phyloP scores from a whole-genome alignment of 2,329 filamentous ascomycete genomes.

The Cladosporium halotolerans region DNA sequence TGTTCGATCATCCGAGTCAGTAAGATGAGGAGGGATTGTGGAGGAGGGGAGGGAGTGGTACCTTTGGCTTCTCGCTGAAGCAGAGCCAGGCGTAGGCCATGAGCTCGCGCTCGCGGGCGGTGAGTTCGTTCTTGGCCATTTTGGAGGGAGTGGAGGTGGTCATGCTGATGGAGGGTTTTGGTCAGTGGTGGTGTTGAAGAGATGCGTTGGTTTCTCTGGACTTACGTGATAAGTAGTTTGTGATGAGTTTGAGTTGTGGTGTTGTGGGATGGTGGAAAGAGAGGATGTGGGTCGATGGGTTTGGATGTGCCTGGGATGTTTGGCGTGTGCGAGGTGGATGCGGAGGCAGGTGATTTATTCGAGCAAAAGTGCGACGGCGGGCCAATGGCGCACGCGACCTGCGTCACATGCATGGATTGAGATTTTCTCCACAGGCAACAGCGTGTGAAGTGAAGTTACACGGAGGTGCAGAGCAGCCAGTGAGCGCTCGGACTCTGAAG shows the following conservation, averaged over 20 bases:
- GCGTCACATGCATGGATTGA: not conserved
- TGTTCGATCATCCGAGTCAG: no score
- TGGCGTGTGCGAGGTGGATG: not conserved
- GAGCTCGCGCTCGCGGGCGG: slow-evolving; percentile 21
- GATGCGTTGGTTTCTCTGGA: no score
- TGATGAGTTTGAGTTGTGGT: not conserved
- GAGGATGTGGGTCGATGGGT: not conserved
- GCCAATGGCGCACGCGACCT: no score
- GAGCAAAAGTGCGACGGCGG: no score
- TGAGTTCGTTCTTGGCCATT: slow-evolving; percentile 15
- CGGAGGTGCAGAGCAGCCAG: not conserved
- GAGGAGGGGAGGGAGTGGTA: no score
- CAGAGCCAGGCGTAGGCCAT: slow-evolving; percentile 25
- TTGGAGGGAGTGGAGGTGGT: not conserved
- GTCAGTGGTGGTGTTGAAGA: no score
- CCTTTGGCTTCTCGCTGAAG: slow-evolving; percentile 25
- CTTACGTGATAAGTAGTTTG: not conserved
- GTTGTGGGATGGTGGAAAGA: not conserved
- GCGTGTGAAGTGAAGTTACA: not conserved
- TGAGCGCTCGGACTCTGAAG: not conserved
- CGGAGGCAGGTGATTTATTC: not conserved
- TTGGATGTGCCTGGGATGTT: not conserved
- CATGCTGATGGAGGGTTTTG: no score
- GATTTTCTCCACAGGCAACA: not conserved
- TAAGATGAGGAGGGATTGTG: no score